Evolutionary conservation across 2,329 filamentous ascomycete species (phyloP).

Genomic region (Colletotrichum falcatum): DNA sequence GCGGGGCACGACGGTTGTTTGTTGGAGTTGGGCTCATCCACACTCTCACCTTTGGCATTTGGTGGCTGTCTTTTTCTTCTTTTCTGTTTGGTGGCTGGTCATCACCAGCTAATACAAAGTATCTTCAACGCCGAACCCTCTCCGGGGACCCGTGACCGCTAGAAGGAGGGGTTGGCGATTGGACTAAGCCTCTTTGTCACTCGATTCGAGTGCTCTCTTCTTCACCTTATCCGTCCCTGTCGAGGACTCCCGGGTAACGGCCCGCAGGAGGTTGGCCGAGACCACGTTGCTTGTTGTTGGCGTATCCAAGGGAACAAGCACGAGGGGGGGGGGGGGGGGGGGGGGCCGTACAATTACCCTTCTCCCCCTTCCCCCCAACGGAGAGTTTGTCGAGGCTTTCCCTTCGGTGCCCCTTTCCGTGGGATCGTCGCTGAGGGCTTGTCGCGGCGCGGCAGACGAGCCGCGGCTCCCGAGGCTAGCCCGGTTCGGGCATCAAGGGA

Average conservation of each 20-base stretch:
- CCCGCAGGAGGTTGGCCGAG: background rate
- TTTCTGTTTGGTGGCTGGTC: background rate
- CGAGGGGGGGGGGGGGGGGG: background rate
- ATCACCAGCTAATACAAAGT: constrained; percentile 5
- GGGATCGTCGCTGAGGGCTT: no score
- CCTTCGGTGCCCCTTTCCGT: no score
- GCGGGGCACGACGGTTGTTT: constrained; percentile 12
- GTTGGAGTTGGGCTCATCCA: constrained; percentile 1
- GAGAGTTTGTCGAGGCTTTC: no score
- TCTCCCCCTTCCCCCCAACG: no score
- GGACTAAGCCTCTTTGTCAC: no score
- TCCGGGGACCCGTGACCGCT: background rate
- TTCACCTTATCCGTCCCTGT: background rate
- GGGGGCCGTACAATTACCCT: no score
- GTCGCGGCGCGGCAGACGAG: no score
- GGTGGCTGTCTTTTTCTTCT: background rate
- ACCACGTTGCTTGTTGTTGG: background rate
- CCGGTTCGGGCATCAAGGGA: no score
- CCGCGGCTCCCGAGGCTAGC: no score
- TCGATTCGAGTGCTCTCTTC: no score
- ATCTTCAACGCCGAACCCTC: background rate
- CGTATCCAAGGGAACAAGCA: background rate
- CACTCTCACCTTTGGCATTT: constrained; percentile 14
- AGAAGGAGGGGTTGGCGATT: no score
- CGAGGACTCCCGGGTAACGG: background rate